Conservation (phyloP, 768 basidiomycete genomes). For the Phylloporus arenicola region DNA sequence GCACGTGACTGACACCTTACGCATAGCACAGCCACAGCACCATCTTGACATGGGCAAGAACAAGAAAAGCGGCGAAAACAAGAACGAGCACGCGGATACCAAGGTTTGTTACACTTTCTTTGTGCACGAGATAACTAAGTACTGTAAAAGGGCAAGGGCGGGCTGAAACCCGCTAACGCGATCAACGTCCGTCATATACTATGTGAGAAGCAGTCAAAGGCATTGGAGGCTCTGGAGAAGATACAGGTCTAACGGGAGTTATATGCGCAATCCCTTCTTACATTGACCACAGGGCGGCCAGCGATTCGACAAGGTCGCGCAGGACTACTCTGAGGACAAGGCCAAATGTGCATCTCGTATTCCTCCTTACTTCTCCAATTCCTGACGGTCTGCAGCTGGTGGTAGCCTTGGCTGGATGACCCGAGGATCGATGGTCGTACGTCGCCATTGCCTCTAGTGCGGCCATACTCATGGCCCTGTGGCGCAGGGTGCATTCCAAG, state of each 20-base stretch:
- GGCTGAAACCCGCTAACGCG: slow-evolving; percentile 72
- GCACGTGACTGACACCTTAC: slow-evolving; percentile 13
- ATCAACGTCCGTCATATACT: slow-evolving; percentile 84
- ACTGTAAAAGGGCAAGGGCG: slow-evolving; percentile 44
- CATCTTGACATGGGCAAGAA: slow-evolving; percentile 21
- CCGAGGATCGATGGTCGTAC: slow-evolving; percentile 78
- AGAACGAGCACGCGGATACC: slow-evolving; percentile 15
- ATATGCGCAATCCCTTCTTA: neutral
- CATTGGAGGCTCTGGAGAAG: slow-evolving; percentile 70
- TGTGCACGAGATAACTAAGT: neutral
- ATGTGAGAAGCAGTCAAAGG: slow-evolving; percentile 83
- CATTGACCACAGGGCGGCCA: slow-evolving; percentile 54
- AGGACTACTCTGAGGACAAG: slow-evolving; percentile 89
- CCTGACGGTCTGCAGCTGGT: slow-evolving; percentile 47
- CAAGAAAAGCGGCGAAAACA: slow-evolving; percentile 15
- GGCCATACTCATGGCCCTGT: slow-evolving; percentile 3
- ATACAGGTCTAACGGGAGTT: slow-evolving; percentile 51
- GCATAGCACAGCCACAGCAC: slow-evolving; percentile 5
- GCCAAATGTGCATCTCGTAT: slow-evolving; percentile 56
- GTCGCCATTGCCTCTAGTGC: slow-evolving; percentile 15
- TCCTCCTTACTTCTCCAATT: neutral
- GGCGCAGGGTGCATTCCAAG: slow-evolving; percentile 66
- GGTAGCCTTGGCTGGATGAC: slow-evolving; percentile 86
- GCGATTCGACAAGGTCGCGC: slow-evolving; percentile 82
- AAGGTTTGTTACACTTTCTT: slow-evolving; percentile 18